These are phyloP conservation scores for Cyclotella kingstonii DNA, from an alignment of 108 stramenopile genomes.

Conservation along the genomic window DNA sequence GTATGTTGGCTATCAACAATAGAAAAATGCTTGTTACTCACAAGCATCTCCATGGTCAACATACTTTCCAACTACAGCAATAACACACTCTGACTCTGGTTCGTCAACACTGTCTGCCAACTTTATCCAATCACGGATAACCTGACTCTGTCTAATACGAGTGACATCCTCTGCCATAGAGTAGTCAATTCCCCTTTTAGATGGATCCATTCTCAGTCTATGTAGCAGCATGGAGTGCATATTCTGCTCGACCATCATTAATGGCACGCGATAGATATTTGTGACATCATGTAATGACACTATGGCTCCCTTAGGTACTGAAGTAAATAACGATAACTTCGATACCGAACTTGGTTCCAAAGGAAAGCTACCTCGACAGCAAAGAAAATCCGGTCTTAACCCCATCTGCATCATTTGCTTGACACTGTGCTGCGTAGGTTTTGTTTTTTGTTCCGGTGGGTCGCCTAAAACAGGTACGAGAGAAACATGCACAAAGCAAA, in stretches of 20 bases:
- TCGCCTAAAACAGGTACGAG: conserved; percentile 49
- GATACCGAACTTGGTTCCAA: conserved; percentile 44
- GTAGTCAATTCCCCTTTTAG: conserved; percentile 48
- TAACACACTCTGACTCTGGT: conserved; percentile 52
- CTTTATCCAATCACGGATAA: conserved; percentile 62
- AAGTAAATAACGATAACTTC: conserved; percentile 69
- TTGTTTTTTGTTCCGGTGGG: conserved; percentile 57
- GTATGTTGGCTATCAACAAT: neutral
- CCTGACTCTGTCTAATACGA: conserved; percentile 37
- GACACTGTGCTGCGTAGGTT: conserved; percentile 56
- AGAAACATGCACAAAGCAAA: conserved; percentile 70
- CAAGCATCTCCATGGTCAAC: conserved; percentile 52
- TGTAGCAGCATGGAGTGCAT: conserved; percentile 46
- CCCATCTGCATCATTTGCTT: conserved; percentile 60
- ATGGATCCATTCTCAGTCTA: conserved; percentile 26
- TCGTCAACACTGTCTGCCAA: conserved; percentile 72
- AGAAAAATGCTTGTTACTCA: conserved; percentile 11
- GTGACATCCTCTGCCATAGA: conserved; percentile 33
- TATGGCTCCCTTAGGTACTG: conserved; percentile 56
- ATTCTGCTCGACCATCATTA: conserved; percentile 78
- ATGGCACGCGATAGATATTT: conserved; percentile 88
- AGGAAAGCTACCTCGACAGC: conserved; percentile 56
- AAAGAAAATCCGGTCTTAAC: conserved; percentile 65
- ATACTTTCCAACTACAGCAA: conserved; percentile 87
- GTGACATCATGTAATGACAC: conserved; percentile 78